phyloP scores from a whole-genome alignment of 768 basidiomycete species.

The Mycena capillaripes region DNA sequence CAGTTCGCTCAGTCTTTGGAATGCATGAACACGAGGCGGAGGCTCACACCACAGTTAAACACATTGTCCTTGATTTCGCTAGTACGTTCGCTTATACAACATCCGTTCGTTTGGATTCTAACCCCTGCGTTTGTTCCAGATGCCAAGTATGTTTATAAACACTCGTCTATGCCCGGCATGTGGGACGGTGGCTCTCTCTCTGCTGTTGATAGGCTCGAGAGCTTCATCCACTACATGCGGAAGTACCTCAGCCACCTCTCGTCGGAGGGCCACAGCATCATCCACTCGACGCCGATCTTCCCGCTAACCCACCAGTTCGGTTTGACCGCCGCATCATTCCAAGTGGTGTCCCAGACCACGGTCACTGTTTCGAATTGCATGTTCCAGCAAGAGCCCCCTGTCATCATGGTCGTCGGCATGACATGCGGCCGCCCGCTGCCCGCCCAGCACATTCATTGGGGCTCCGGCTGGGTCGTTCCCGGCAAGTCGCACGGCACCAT shows the following conservation, averaged over 20 bases:
- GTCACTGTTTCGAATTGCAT: constrained; percentile 20
- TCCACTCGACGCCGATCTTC: constrained; percentile 28
- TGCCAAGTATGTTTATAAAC: constrained; percentile 16
- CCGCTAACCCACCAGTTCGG: background rate
- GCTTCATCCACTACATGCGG: constrained; percentile 15
- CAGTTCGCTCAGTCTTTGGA: background rate
- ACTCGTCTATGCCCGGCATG: constrained; percentile 16
- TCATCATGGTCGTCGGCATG: constrained; percentile 21
- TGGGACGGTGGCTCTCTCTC: background rate
- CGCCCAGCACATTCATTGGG: background rate
- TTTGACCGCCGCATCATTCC: constrained; percentile 23
- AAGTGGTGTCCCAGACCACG: constrained; percentile 8
- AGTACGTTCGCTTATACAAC: background rate
- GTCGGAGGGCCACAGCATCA: constrained; percentile 9
- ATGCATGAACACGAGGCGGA: background rate
- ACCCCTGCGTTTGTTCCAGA: background rate
- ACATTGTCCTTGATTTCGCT: constrained; percentile 14
- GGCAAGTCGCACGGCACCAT: constrained; percentile 21
- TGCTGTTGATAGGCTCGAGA: constrained; percentile 8
- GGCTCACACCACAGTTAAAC: background rate
- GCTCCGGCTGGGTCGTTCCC: constrained; percentile 16
- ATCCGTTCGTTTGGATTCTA: background rate
- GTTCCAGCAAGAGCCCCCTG: constrained; percentile 7
- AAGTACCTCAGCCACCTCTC: constrained; percentile 20
- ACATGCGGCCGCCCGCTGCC: background rate